Evolutionary conservation across 1,139 yeast species (phyloP).

Genomic region (Pichia sp.): DNA sequence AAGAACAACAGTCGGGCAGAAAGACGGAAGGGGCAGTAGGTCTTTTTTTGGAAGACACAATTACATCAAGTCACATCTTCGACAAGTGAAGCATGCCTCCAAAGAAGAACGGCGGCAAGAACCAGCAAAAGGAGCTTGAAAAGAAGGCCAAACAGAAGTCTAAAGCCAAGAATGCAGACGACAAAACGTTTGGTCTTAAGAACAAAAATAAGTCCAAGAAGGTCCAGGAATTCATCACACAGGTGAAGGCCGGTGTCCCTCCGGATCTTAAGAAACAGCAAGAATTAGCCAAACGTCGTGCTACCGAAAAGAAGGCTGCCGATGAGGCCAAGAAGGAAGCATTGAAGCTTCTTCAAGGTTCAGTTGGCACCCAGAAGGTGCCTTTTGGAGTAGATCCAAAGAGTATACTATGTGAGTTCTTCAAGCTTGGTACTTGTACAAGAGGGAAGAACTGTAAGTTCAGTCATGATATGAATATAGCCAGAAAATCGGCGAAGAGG

Average conservation of each 20-base stretch:
- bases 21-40: neutral
- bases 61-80: neutral
- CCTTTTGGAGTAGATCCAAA: constrained; percentile 98
- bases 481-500: constrained; percentile 83
- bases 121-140: constrained; percentile 52
- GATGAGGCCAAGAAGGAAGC: constrained; percentile 89
- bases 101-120: constrained; percentile 50
- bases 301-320: constrained; percentile 87
- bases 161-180: constrained; percentile 70
- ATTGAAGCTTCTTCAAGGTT: constrained; percentile 63
- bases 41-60: neutral
- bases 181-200: constrained; percentile 91
- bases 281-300: constrained; percentile 67
- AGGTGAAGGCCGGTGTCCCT: constrained; percentile 64
- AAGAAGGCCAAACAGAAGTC: constrained; percentile 53
- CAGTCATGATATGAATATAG: constrained; percentile 83
- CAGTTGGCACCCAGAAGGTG: constrained; percentile 73
- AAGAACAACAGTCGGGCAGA: neutral
- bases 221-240: constrained; percentile 81
- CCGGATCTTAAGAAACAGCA: constrained; percentile 65
- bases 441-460: constrained; percentile 91
- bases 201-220: constrained; percentile 90
- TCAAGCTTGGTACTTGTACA: constrained; percentile 84
- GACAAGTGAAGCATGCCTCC: constrained; percentile 48
- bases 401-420: constrained; percentile 83